These are phyloP conservation scores for Penicillium dipodomyicola DNA, from an alignment of 495 filamentous ascomycete species.

Conservation along the genomic window DNA sequence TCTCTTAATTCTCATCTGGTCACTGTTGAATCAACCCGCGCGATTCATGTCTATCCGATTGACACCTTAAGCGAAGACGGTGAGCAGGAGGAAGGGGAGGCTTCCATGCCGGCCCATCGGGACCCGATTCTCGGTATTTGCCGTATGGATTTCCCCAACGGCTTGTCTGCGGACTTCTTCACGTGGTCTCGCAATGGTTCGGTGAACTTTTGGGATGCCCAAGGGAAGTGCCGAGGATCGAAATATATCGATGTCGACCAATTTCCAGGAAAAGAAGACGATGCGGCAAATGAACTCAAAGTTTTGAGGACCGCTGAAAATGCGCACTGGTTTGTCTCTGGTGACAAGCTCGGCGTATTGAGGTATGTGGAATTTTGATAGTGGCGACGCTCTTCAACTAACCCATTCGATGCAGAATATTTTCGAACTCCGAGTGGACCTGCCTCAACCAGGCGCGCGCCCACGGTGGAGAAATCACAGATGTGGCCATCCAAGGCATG, in stretches of 20 bases:
- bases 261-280: constrained; percentile 52
- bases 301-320: constrained; percentile 59
- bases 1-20: constrained; percentile 66
- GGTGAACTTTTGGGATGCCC: constrained; percentile 75
- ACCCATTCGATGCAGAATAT: constrained; percentile 33
- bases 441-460: constrained; percentile 70
- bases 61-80: constrained; percentile 32
- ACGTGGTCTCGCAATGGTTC: constrained; percentile 80
- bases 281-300: constrained; percentile 71
- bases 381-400: constrained; percentile 15
- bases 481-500: constrained; percentile 60
- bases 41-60: constrained; percentile 61
- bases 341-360: constrained; percentile 81
- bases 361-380: constrained; percentile 48
- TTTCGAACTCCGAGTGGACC: constrained; percentile 46
- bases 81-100: constrained; percentile 32
- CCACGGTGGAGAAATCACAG: constrained; percentile 81
- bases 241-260: constrained; percentile 69
- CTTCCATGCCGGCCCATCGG: constrained; percentile 63
- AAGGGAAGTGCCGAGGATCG: constrained; percentile 64
- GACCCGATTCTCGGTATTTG: constrained; percentile 77
- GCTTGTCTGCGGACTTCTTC: constrained; percentile 66
- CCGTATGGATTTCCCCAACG: constrained; percentile 54
- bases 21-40: constrained; percentile 69
- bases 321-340: constrained; percentile 67